Evolutionary conservation across 225 moss, liverwort and hornwort genomes (phyloP), one percentile per base, ranked within the genome.

Genomic region (Polytrichum commune): DNA sequence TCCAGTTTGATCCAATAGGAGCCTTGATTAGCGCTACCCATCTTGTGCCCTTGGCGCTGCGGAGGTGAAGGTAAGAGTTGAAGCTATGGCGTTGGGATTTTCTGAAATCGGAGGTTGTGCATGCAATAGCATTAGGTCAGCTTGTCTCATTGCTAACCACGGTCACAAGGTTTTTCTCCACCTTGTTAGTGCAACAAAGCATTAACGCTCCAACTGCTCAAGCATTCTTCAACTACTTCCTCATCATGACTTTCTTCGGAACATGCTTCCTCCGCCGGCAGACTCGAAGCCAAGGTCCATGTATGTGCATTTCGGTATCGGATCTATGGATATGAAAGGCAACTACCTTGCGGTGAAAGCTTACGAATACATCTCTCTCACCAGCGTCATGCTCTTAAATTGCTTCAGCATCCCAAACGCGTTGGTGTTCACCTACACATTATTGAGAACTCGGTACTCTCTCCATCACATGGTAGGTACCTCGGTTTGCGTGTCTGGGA

Each of bases 311-410:
- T 70, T 85, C 46, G 23, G 80, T 19, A 64, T 88, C 19, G 88
- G 78, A n/a, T n/a, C 80, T 23, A 62, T 88, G 33, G 88, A 88
- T 29, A 64, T 88, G 75, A 80, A 88, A 80, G 82, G 77, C 61
- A 88, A 85, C 46, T 88, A 85, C 64, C 61, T 88, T 20, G 88
- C 66, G 16, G 66, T 71, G 27, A 82, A 80, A 63, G 77, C 88
- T 22, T 85, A 73, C 60, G 82, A 85, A 35, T 85, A 80, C 82
- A 85, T 78, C 5, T 83, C 88, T 18, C 82, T 88, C 73, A 85
- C 85, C 33, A 88, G 88, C 68, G 82, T 83, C 19, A 88, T 85
- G 82, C 88, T 88, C 28, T 55, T 88, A 73, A 85, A 88, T 71
- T 88, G 88, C 72, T 85, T 82, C 82, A 68, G 35, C 73, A 80